Conservation (phyloP, 2,329 filamentous ascomycete species). For the Huntiella decipiens region DNA sequence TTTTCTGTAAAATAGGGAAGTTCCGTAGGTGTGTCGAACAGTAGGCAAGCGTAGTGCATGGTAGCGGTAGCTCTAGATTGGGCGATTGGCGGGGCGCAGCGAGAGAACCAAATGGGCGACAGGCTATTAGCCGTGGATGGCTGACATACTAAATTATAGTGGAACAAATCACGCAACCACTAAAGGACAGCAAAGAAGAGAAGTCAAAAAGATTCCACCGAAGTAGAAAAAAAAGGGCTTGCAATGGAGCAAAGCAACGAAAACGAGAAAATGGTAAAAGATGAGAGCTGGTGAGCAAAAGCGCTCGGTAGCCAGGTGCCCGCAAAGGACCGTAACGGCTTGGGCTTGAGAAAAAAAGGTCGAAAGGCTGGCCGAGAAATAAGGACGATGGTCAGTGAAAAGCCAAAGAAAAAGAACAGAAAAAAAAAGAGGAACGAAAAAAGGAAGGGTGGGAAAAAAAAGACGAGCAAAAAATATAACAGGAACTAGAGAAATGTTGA, state of each 20-base stretch:
- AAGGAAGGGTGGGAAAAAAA: background rate
- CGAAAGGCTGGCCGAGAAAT: conserved; percentile 7
- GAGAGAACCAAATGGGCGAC: too few species aligned
- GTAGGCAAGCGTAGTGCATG: too few species aligned
- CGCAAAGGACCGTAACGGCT: conserved; percentile 11
- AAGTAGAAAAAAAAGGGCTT: conserved; percentile 6
- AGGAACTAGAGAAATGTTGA: background rate
- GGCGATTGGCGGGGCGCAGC: too few species aligned
- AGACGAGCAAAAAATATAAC: background rate
- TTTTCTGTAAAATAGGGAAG: too few species aligned
- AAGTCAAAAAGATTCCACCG: conserved; percentile 8
- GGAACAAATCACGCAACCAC: conserved; percentile 8
- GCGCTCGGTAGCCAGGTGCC: conserved; percentile 12
- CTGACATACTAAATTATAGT: background rate
- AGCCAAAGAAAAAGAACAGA: conserved; percentile 3
- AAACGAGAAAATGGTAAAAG: conserved; percentile 3
- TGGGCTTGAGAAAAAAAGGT: conserved; percentile 1
- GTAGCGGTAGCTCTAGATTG: too few species aligned
- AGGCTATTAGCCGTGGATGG: too few species aligned
- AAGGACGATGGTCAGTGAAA: conserved; percentile 8
- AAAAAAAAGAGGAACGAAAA: conserved; percentile 2
- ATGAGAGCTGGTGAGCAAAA: conserved; percentile 12
- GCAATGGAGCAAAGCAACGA: background rate
- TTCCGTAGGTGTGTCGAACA: too few species aligned
- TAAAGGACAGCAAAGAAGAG: conserved; percentile 1